Conservation (phyloP, 768 basidiomycete genomes). For the Boletus sp. region DNA sequence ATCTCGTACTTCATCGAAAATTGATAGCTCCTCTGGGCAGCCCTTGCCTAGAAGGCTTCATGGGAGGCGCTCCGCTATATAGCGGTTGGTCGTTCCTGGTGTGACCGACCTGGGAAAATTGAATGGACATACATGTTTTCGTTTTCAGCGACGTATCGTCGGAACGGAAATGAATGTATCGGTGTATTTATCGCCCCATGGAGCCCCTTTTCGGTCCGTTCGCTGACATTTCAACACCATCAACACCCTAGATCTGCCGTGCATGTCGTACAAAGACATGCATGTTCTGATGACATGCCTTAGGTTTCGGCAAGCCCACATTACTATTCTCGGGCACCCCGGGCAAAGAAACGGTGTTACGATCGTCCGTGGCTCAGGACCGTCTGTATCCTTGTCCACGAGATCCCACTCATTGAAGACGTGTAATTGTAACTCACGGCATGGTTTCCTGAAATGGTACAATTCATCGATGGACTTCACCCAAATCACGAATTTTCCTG, state of each 20-base stretch:
- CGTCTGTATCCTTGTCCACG: background rate
- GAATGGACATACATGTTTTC: background rate
- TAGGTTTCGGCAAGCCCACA: background rate
- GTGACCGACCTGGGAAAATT: background rate
- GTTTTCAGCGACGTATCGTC: background rate
- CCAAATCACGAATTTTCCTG: background rate
- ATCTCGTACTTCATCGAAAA: background rate
- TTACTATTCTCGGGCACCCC: background rate
- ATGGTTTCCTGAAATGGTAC: background rate
- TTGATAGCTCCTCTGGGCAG: background rate
- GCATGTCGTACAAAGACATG: background rate
- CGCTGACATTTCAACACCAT: background rate
- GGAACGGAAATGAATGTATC: constrained; percentile 13
- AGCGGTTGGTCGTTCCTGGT: background rate
- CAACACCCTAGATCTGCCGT: background rate
- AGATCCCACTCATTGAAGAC: background rate
- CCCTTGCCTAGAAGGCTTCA: background rate
- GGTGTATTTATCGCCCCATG: background rate
- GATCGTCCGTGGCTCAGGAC: background rate
- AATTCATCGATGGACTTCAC: background rate
- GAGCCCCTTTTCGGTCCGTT: background rate
- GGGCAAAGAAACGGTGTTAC: background rate
- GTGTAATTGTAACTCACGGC: background rate
- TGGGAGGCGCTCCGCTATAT: background rate
- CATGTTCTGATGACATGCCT: background rate